phyloP scores from a whole-genome alignment of 2,329 filamentous ascomycete genomes.

The Exophiala sp. region DNA sequence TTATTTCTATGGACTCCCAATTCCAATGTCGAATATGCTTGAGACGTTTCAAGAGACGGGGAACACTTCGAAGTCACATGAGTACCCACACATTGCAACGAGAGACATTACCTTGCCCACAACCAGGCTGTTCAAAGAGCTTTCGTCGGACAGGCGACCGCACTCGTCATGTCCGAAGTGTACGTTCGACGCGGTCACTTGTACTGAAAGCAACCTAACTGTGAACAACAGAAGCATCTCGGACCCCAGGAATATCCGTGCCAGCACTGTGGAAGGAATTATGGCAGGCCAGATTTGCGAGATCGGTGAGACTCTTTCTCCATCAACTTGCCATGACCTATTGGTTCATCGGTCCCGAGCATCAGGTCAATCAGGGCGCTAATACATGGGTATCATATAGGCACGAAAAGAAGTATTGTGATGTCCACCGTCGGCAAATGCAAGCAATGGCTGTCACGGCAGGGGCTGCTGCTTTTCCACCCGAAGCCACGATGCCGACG shows the following conservation, averaged over 20 bases:
- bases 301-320: conserved; percentile 9
- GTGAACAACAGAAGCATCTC: conserved; percentile 1
- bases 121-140: conserved; percentile 9
- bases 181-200: not conserved
- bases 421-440: not conserved
- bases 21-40: conserved; percentile 7
- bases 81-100: conserved; percentile 11
- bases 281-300: conserved; percentile 11
- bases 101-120: conserved; percentile 4
- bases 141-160: conserved; percentile 4
- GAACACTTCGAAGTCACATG: conserved; percentile 9
- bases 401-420: not conserved
- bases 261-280: conserved; percentile 5
- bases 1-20: not conserved
- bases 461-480: not conserved
- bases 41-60: conserved; percentile 4
- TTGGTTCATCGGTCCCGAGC: too few species aligned
- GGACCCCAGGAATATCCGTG: conserved; percentile 2
- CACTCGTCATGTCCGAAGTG: conserved; percentile 15
- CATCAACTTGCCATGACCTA: not conserved
- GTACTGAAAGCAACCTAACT: not conserved
- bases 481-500: not conserved
- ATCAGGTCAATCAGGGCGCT: not conserved
- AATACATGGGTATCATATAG: not conserved
- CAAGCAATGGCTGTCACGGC: not conserved